These are phyloP conservation scores for Penicillium corylophilum DNA, from an alignment of 2,329 filamentous ascomycete species.

Conservation along the genomic window DNA sequence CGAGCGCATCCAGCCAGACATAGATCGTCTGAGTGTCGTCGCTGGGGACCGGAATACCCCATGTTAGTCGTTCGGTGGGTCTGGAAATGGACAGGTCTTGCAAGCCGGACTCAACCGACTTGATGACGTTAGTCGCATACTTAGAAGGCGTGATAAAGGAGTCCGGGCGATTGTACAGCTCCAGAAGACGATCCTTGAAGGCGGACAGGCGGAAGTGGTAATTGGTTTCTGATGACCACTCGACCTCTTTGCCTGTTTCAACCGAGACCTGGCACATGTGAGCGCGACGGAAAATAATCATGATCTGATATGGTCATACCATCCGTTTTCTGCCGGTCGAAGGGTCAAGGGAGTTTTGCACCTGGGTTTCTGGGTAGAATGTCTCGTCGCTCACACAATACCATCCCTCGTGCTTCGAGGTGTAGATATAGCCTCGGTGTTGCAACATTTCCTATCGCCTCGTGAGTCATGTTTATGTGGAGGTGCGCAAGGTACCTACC, in stretches of 20 bases:
- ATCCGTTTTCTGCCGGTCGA: conserved; percentile 79
- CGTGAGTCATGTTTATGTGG: conserved; percentile 7
- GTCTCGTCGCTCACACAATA: conserved; percentile 96
- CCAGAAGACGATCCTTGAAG: conserved; percentile 73
- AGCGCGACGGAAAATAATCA: conserved; percentile 9
- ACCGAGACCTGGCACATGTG: conserved; percentile 56
- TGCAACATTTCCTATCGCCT: conserved; percentile 61
- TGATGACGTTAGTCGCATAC: conserved; percentile 75
- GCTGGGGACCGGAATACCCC: conserved; percentile 86
- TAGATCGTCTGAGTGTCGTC: conserved; percentile 90
- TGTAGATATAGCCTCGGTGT: conserved; percentile 76
- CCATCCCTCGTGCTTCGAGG: conserved; percentile 87
- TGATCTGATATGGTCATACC: conserved; percentile 42
- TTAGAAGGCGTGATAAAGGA: conserved; percentile 70
- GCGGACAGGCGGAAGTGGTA: conserved; percentile 92
- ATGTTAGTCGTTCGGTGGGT: conserved; percentile 71
- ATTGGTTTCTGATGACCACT: conserved; percentile 90
- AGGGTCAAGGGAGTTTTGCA: conserved; percentile 73
- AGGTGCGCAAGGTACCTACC: conserved; percentile 45
- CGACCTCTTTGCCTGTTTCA: conserved; percentile 88
- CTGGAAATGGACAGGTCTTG: conserved; percentile 88
- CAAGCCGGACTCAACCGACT: conserved; percentile 73
- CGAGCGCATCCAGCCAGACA: conserved; percentile 93
- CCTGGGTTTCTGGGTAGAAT: conserved; percentile 77
- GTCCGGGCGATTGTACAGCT: conserved; percentile 76